Evolutionary conservation across 2,329 filamentous ascomycete species (phyloP), one percentile per base, ranked within the genome.

Genomic region (Torrubiella hemipterigena): DNA sequence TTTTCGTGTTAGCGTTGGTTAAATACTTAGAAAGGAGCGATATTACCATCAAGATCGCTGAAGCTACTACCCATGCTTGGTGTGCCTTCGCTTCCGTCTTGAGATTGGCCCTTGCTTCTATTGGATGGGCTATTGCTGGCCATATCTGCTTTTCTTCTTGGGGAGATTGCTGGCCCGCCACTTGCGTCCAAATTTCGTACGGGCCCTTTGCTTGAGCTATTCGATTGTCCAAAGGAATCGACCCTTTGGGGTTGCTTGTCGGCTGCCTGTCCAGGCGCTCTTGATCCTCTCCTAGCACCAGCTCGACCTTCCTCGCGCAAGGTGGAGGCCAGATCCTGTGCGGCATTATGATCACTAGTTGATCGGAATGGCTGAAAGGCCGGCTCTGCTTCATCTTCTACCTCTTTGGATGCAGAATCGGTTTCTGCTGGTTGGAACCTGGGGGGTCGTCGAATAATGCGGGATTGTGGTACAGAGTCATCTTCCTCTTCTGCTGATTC

Each of bases 51-150:
- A 26, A 93, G 65, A 57, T 91, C 84, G 54, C 81, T 89, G 46
- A 85, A 91, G 44, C 81, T 87, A 51, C 82, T 89, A 2, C 82
- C 81, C 75, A 86, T 85, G 44, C 80, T 85, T 2, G 78, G 80
- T 11, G 77, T 79, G 11, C 78, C 78, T 39, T 85, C 79, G 46
- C 78, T 84, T 10, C 72, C 73, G 38, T 80, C 75, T 10, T 66
- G 63, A 2, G 68, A 69, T 27, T 60, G 54, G 0, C 59, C 63
- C 43, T 67, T 65, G 17, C 56, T 60, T 37, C 66, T 67, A 7
- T 55, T 56, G 7, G 57, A 54, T 2, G 73, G 68, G 42, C 67
- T 73, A 27, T 69, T 58, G 17, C 65, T 65, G 3, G 67, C 61
- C 29, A 77, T 46, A 44, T 80, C 77, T 6, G 67, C 62, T 11